phyloP scores from a whole-genome alignment of 2,329 filamentous ascomycete genomes.

The Claviceps spartinae region DNA sequence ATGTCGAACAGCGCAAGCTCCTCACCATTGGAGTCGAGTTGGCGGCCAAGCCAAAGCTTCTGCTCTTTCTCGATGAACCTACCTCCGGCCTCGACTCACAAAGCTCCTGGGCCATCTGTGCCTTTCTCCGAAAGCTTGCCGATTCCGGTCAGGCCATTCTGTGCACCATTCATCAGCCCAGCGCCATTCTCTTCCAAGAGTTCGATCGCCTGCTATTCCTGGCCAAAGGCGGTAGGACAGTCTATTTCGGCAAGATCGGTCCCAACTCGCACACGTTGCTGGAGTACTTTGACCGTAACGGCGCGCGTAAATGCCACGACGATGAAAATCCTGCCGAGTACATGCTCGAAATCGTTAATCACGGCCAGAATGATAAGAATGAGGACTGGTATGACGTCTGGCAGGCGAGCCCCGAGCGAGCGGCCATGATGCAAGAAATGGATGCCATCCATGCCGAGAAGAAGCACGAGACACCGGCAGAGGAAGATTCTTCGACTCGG shows the following conservation, averaged over 20 bases:
- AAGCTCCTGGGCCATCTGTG: slow-evolving; percentile 48
- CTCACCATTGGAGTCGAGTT: slow-evolving; percentile 47
- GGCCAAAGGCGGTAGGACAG: slow-evolving; percentile 49
- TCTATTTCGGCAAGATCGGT: slow-evolving; percentile 58
- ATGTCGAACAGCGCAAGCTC: slow-evolving; percentile 48
- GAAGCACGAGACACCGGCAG: slow-evolving; percentile 4
- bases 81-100: slow-evolving; percentile 49
- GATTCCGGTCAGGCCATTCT: slow-evolving; percentile 38
- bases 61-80: slow-evolving; percentile 50
- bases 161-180: slow-evolving; percentile 43
- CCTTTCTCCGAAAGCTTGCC: slow-evolving; percentile 48
- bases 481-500: slow-evolving; percentile 10
- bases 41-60: slow-evolving; percentile 40
- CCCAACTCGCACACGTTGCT: slow-evolving; percentile 42
- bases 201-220: slow-evolving; percentile 52
- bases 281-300: slow-evolving; percentile 51
- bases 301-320: slow-evolving; percentile 42
- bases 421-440: slow-evolving; percentile 45
- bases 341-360: slow-evolving; percentile 47
- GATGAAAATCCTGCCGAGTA: slow-evolving; percentile 64
- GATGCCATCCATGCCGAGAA: slow-evolving; percentile 44
- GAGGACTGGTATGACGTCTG: slow-evolving; percentile 58
- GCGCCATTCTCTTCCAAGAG: slow-evolving; percentile 36
- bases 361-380: slow-evolving; percentile 23
- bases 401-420: slow-evolving; percentile 38